These are phyloP conservation scores for Musa balbisiana DNA, from an alignment of 202 grass and related monocot genomes.

Conservation along the genomic window DNA sequence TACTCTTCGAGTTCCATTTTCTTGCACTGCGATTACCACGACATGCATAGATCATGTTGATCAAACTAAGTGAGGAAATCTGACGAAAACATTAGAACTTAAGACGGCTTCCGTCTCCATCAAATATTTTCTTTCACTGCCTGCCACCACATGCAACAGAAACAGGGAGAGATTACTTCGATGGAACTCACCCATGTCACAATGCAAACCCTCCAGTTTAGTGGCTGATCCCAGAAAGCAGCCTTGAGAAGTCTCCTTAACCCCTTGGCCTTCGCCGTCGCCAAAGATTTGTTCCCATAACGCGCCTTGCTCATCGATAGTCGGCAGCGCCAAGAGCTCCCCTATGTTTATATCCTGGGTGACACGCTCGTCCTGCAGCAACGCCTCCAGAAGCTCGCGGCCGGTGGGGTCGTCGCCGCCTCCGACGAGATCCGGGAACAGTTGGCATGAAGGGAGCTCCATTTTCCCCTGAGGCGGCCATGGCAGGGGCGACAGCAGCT, in stretches of 20 bases:
- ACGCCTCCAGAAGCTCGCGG: neutral
- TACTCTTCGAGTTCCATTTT: no score
- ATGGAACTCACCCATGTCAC: neutral
- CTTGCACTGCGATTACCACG: no score
- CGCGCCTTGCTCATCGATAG: neutral
- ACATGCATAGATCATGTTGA: no score
- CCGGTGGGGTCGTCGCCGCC: no score
- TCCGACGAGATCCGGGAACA: neutral
- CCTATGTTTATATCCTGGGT: neutral
- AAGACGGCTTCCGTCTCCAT: no score
- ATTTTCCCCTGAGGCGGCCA: neutral
- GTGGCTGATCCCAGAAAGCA: neutral
- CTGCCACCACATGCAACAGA: neutral
- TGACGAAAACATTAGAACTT: no score
- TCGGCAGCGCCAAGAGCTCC: neutral
- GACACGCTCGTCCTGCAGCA: neutral
- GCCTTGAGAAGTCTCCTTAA: neutral
- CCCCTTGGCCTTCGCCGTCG: neutral
- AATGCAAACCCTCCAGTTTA: neutral
- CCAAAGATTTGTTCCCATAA: neutral
- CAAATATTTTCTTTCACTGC: neutral
- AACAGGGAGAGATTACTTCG: neutral
- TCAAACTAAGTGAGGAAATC: no score
- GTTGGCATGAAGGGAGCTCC: neutral
- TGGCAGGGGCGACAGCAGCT: neutral